Percentiles rank a stretch among this genome's conserved stretches.
phyloP scores from a whole-genome alignment of 306 rosid genomes.

The Dalbergia oliveri region DNA sequence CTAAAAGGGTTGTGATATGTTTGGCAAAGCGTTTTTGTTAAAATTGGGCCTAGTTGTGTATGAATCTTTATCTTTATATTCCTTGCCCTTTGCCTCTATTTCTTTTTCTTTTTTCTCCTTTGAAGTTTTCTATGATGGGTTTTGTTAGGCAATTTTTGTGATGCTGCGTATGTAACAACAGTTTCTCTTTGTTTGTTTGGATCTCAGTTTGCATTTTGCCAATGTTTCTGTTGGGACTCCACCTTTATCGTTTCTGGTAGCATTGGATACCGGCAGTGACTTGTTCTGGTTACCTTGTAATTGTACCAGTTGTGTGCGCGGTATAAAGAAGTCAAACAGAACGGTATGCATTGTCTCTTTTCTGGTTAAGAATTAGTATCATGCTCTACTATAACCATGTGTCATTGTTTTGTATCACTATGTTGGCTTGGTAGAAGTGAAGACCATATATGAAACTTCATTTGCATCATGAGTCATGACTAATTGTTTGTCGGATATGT shows the following conservation, averaged over 20 bases:
- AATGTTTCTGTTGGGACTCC: constrained; percentile 89
- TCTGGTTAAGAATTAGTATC: constrained; percentile 11
- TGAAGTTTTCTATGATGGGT: not conserved
- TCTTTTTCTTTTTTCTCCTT: not conserved
- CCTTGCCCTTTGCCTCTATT: not conserved
- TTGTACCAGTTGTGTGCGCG: constrained; percentile 62
- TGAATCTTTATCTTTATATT: not conserved
- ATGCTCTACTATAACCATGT: not conserved
- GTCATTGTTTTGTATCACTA: not conserved
- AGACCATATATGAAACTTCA: constrained; percentile 14
- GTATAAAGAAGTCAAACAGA: constrained; percentile 39
- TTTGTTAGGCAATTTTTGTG: not conserved
- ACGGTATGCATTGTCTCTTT: constrained; percentile 49
- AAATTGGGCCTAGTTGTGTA: not conserved
- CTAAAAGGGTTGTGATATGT: constrained; percentile 9
- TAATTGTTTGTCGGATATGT: constrained; percentile 15
- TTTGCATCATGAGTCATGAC: constrained; percentile 12
- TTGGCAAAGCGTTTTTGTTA: constrained; percentile 13
- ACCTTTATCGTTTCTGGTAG: constrained; percentile 70
- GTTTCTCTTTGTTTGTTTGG: not conserved
- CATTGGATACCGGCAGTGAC: constrained; percentile 94
- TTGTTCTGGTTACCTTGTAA: constrained; percentile 96
- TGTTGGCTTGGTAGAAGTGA: not conserved
- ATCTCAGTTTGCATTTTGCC: constrained; percentile 87
- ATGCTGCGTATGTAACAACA: not conserved